Evolutionary conservation across 495 filamentous ascomycete genomes (phyloP).

Genomic region (Lentithecium fluviatile): DNA sequence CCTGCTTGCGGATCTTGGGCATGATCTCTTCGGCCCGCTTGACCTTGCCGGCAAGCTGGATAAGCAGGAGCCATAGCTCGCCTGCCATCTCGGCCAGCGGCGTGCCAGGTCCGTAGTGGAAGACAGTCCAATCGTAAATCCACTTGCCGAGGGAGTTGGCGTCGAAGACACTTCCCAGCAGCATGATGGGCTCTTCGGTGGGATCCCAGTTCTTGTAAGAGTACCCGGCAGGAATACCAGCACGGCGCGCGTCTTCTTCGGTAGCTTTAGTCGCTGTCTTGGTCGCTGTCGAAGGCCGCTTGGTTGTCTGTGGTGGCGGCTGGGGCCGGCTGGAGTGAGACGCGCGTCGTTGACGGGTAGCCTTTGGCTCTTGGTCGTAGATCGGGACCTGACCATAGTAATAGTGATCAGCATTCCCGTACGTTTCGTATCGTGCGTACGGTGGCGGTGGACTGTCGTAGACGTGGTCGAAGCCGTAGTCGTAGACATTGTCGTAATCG

Average conservation of each 20-base stretch:
- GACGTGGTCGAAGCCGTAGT: slow-evolving; percentile 35
- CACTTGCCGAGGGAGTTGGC: slow-evolving; percentile 97
- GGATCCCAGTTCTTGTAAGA: slow-evolving; percentile 99
- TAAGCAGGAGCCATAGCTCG: slow-evolving; percentile 91
- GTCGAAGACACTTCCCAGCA: slow-evolving; percentile 94
- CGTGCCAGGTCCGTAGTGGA: slow-evolving; percentile 77
- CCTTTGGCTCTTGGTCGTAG: slow-evolving; percentile 39
- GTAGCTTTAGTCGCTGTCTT: slow-evolving; percentile 66
- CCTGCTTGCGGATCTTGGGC: slow-evolving; percentile 64
- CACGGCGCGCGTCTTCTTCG: slow-evolving; percentile 75
- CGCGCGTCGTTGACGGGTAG: slow-evolving; percentile 42
- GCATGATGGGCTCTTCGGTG: slow-evolving; percentile 84
- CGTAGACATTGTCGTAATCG: slow-evolving; percentile 27
- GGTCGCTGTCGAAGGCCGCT: slow-evolving; percentile 32
- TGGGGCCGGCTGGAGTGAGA: slow-evolving; percentile 38
- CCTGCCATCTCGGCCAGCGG: slow-evolving; percentile 92
- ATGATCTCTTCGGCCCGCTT: slow-evolving; percentile 86
- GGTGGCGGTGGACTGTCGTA: slow-evolving; percentile 44
- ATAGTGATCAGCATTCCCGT: slow-evolving; percentile 41
- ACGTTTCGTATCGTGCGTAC: slow-evolving; percentile 39
- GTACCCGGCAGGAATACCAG: slow-evolving; percentile 86
- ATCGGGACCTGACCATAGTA: slow-evolving; percentile 45
- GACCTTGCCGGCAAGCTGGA: slow-evolving; percentile 93
- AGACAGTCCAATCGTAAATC: slow-evolving; percentile 99
- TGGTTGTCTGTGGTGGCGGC: slow-evolving; percentile 31